Percentiles rank a stretch among this genome's conserved stretches.
Conservation (phyloP, 2,329 filamentous ascomycete genomes). For the Bipolaris zeicola region DNA sequence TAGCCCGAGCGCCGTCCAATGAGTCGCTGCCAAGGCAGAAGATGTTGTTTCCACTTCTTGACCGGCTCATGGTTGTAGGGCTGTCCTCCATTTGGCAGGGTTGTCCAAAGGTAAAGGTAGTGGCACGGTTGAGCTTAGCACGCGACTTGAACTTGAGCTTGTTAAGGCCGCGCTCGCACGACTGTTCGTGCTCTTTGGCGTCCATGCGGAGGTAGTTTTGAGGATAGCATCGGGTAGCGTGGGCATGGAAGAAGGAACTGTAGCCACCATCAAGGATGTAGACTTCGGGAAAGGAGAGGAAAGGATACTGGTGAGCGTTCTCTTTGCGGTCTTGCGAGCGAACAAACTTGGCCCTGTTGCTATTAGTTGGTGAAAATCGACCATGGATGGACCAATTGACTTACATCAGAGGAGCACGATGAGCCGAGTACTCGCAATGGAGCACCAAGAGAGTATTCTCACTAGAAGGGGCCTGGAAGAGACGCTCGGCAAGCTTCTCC, state of each 20-base stretch:
- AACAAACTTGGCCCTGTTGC: conserved; percentile 75
- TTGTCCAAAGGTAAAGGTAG: conserved; percentile 94
- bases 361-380: conserved; percentile 23
- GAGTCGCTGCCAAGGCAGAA: conserved; percentile 41
- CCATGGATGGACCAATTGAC: conserved; percentile 17
- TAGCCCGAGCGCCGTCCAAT: conserved; percentile 39
- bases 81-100: conserved; percentile 68
- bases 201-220: conserved; percentile 98
- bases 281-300: conserved; percentile 91
- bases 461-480: conserved; percentile 69
- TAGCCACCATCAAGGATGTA: conserved; percentile 98
- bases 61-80: conserved; percentile 55
- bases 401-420: conserved; percentile 90
- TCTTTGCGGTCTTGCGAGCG: conserved; percentile 84
- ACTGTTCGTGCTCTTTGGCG: conserved; percentile 85
- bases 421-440: conserved; percentile 98
- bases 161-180: conserved; percentile 93
- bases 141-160: conserved; percentile 77
- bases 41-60: conserved; percentile 39
- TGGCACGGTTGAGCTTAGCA: conserved; percentile 81
- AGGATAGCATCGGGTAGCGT: conserved; percentile 82
- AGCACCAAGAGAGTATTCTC: conserved; percentile 84
- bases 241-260: conserved; percentile 84
- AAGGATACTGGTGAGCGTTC: conserved; percentile 86
- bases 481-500: conserved; percentile 76